A percentile compares a stretch with the other conserved stretches of the same genome.
Conservation (phyloP, 73 alveolate species). For the Symbiodinium pilosum region DNA sequence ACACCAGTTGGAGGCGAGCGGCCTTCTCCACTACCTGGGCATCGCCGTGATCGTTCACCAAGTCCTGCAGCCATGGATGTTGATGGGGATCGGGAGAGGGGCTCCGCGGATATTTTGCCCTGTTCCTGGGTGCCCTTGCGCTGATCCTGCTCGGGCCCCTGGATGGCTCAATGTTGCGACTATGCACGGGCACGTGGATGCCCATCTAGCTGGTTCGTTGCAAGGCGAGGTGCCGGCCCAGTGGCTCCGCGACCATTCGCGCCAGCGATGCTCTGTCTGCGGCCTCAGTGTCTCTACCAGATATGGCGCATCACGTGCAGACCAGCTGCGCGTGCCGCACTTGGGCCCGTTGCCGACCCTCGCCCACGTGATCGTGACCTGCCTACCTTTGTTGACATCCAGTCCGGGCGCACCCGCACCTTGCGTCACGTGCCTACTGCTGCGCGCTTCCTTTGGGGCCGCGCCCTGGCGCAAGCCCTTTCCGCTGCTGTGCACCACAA, state of each 20-base stretch:
- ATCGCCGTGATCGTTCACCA: background rate
- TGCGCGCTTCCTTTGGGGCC: no score
- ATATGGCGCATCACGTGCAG: background rate
- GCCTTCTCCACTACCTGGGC: background rate
- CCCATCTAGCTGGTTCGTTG: background rate
- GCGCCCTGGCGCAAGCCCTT: no score
- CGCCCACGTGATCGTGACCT: background rate
- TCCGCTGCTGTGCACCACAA: no score
- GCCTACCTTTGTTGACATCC: background rate
- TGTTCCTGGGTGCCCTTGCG: constrained; percentile 23
- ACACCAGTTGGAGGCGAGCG: constrained; percentile 19
- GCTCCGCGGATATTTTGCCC: constrained; percentile 25
- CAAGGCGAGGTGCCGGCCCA: constrained; percentile 8
- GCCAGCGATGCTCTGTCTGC: constrained; percentile 17
- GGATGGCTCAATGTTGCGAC: background rate
- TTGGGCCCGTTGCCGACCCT: background rate
- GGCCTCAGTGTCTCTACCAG: background rate
- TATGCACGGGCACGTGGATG: constrained; percentile 24
- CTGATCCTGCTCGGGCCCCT: background rate
- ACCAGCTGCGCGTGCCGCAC: background rate
- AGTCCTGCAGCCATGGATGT: background rate
- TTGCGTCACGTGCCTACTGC: no score
- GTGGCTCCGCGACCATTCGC: background rate
- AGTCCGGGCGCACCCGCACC: background rate
- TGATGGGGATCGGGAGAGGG: background rate